phyloP scores from a whole-genome alignment of 352 stramenopile genomes.

The Globisporangium paroecandrum region DNA sequence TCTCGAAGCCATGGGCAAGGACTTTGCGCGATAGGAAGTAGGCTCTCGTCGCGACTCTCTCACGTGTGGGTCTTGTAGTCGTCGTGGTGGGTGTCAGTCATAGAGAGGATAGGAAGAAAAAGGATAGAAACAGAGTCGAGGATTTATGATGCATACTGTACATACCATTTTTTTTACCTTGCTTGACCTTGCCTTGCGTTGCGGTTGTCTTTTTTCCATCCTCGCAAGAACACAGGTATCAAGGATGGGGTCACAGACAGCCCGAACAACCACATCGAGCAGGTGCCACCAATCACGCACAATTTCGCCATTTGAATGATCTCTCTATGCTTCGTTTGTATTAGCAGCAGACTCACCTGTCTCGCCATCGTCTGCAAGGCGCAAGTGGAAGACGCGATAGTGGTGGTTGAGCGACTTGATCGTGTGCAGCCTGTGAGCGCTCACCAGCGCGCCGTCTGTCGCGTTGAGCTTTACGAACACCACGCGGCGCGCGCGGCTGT shows the following conservation, averaged over 20 bases:
- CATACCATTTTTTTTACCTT: neutral
- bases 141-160: slow-evolving; percentile 1
- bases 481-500: slow-evolving; percentile 79
- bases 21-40: slow-evolving; percentile 37
- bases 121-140: neutral
- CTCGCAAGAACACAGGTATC: neutral
- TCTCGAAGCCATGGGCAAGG: slow-evolving; percentile 77
- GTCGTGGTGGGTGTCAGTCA: neutral
- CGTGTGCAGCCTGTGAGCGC: slow-evolving; percentile 64
- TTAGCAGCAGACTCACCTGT: neutral
- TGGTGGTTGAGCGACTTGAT: slow-evolving; percentile 88
- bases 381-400: slow-evolving; percentile 78
- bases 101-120: neutral
- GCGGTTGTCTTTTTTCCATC: neutral
- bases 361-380: neutral
- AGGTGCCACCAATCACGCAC: neutral
- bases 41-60: neutral
- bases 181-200: neutral
- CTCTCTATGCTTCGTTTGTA: neutral
- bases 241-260: neutral
- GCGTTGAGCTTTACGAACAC: slow-evolving; percentile 64
- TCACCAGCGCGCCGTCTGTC: slow-evolving; percentile 60
- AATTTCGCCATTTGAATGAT: neutral
- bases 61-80: neutral
- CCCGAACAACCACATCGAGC: neutral